Evolutionary conservation across 164 flowering plant species (phyloP).

Genomic region (Umbellularia californica): DNA sequence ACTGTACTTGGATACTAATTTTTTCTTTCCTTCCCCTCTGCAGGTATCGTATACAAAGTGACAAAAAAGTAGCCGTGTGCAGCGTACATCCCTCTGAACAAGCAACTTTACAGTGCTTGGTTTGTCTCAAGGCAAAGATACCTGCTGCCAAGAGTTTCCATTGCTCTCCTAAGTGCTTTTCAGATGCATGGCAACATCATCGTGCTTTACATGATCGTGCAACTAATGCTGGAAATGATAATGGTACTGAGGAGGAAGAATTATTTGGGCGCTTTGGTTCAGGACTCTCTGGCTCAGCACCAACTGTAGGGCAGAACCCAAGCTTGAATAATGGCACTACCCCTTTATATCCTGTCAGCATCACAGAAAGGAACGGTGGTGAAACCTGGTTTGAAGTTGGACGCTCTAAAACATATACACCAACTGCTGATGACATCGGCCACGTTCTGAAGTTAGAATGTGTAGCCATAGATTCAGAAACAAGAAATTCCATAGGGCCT

Average conservation of each 20-base stretch:
- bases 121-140: slow-evolving; percentile 78
- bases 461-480: slow-evolving; percentile 71
- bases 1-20: background rate
- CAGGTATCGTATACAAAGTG: slow-evolving; percentile 92
- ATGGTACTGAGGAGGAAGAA: slow-evolving; percentile 87
- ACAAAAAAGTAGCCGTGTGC: slow-evolving; percentile 79
- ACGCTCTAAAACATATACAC: slow-evolving; percentile 85
- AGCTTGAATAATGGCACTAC: slow-evolving; percentile 62
- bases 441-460: slow-evolving; percentile 88
- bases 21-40: slow-evolving; percentile 16
- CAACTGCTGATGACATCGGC: slow-evolving; percentile 89
- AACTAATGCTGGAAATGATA: slow-evolving; percentile 74
- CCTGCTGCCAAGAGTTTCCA: slow-evolving; percentile 89
- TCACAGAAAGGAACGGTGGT: slow-evolving; percentile 69
- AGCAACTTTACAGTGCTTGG: slow-evolving; percentile 92
- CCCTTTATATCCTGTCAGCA: slow-evolving; percentile 60
- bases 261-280: slow-evolving; percentile 64
- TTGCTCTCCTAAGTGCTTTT: slow-evolving; percentile 76
- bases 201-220: slow-evolving; percentile 93
- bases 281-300: slow-evolving; percentile 49
- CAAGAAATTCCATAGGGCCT: slow-evolving; percentile 56
- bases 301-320: slow-evolving; percentile 30
- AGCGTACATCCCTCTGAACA: slow-evolving; percentile 93
- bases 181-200: slow-evolving; percentile 99
- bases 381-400: slow-evolving; percentile 83